Evolutionary conservation across 495 filamentous ascomycete species (phyloP), one percentile per base, ranked within the genome.

Genomic region (Penicillium taxi): DNA sequence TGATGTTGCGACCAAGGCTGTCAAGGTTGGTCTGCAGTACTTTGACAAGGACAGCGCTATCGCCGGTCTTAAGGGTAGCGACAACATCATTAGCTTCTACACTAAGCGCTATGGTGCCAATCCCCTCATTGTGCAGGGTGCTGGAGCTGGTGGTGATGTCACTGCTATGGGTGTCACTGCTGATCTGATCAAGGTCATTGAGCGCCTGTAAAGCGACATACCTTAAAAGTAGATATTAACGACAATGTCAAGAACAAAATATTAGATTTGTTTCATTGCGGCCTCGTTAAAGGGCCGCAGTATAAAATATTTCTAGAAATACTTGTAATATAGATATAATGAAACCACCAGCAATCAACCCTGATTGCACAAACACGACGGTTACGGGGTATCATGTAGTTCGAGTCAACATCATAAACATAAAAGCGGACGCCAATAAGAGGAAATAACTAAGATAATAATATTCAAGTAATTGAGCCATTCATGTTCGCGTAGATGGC

Each of bases 61-160:
- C 61, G 91, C 90, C 19, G 82, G 83, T 23, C 67, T 96, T 39
- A 93, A 94, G 71, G 91, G 91, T 24, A 95, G 87, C 61, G 91
- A 95, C 56, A 96, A 96, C 67, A 90, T 96, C 55, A 91, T 98
- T 52, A 91, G 79, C 72, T 94, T 98, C 72, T 94, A 91, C 63
- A 96, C 91, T 28, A 81, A 89, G 69, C 76, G 91, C 49, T 96
- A 98, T 55, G 86, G 86, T 25, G 69, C 67, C 41, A 93, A 88
- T 57, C 85, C 91, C 9, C 63, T 96, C 37, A 91, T 96, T 54
- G 78, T 98, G 32, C 88, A 95, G 70, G 91, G 91, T 40, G 89
- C 87, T 24, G 91, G 89, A 35, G 91, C 91, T 35, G 91, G 91
- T 48, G 87, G 82, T 26, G 90, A 94, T 18, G 87, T 96, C 23